Conservation (phyloP, 2,329 filamentous ascomycete species). For the Fusarium lyarnte region DNA sequence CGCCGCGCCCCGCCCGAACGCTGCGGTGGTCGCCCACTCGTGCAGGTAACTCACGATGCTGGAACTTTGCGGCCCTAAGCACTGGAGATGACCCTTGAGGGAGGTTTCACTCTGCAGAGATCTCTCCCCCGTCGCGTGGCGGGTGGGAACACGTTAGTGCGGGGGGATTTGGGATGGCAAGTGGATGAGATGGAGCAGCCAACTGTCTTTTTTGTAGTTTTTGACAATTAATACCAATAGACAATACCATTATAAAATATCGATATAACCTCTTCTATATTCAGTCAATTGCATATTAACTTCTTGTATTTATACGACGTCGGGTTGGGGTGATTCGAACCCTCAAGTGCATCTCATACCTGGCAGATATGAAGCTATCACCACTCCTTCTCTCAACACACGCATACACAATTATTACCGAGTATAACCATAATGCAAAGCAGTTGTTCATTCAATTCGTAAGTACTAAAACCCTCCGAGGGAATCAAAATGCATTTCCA, state of each 20-base stretch:
- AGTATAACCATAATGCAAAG: background rate
- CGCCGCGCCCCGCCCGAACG: slow-evolving; percentile 75
- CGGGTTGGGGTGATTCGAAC: slow-evolving; percentile 7
- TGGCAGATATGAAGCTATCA: slow-evolving; percentile 8
- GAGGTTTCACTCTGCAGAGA: slow-evolving; percentile 79
- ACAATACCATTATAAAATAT: background rate
- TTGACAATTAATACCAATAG: background rate
- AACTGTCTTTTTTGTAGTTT: slow-evolving; percentile 53
- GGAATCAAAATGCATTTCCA: slow-evolving; percentile 36
- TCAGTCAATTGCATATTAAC: fast-evolving
- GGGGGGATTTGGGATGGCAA: slow-evolving; percentile 65
- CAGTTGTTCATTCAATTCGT: slow-evolving; percentile 35
- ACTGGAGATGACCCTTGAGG: slow-evolving; percentile 76
- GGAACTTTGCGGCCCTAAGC: slow-evolving; percentile 65
- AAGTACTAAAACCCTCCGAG: slow-evolving; percentile 33
- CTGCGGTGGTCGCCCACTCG: slow-evolving; percentile 73
- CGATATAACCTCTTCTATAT: background rate
- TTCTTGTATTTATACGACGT: background rate
- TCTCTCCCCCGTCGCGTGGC: slow-evolving; percentile 76
- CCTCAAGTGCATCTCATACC: background rate
- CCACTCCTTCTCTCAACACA: background rate
- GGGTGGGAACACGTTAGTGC: slow-evolving; percentile 72
- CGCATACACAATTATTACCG: background rate
- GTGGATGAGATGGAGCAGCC: slow-evolving; percentile 64
- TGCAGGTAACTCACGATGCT: slow-evolving; percentile 74